phyloP scores from a whole-genome alignment of 495 filamentous ascomycete species.

The Podospora appendiculata region DNA sequence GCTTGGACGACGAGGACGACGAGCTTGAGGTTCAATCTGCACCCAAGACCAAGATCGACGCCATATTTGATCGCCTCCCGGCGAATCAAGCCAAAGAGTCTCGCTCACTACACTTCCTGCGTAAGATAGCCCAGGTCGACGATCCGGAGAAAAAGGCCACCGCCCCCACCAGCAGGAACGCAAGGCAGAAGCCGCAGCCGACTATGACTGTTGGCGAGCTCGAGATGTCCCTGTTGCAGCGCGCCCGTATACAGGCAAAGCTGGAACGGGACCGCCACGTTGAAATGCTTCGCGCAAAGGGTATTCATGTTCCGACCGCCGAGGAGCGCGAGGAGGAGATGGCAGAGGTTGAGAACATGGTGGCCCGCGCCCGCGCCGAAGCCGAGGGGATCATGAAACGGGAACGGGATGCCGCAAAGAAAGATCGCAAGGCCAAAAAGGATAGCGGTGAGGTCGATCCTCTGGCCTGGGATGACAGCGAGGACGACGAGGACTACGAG shows the following conservation, averaged over 20 bases:
- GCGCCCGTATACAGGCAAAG: slow-evolving; percentile 72
- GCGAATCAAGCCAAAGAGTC: slow-evolving; percentile 50
- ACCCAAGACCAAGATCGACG: slow-evolving; percentile 34
- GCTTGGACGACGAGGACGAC: slow-evolving; percentile 30
- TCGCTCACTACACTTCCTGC: slow-evolving; percentile 56
- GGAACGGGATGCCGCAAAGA: slow-evolving; percentile 65
- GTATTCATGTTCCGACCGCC: slow-evolving; percentile 73
- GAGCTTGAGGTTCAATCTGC: slow-evolving; percentile 30
- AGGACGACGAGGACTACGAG: slow-evolving; percentile 43
- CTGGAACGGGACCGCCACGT: slow-evolving; percentile 72
- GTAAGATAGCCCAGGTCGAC: slow-evolving; percentile 67
- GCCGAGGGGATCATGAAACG: slow-evolving; percentile 68
- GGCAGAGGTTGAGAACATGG: slow-evolving; percentile 75
- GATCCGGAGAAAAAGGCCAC: slow-evolving; percentile 36
- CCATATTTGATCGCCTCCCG: slow-evolving; percentile 65
- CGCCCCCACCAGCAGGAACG: slow-evolving; percentile 12
- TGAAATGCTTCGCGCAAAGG: slow-evolving; percentile 65
- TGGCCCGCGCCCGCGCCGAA: slow-evolving; percentile 76
- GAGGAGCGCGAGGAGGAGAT: slow-evolving; percentile 76
- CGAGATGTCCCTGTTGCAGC: slow-evolving; percentile 54
- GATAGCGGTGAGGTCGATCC: slow-evolving; percentile 42
- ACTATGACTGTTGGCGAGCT: slow-evolving; percentile 64
- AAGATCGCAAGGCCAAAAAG: slow-evolving; percentile 44
- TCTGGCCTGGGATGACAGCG: slow-evolving; percentile 54
- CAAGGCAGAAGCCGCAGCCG: slow-evolving; percentile 23